Evolutionary conservation across 2,329 filamentous ascomycete genomes (phyloP).

Genomic region (Amauroascus niger): DNA sequence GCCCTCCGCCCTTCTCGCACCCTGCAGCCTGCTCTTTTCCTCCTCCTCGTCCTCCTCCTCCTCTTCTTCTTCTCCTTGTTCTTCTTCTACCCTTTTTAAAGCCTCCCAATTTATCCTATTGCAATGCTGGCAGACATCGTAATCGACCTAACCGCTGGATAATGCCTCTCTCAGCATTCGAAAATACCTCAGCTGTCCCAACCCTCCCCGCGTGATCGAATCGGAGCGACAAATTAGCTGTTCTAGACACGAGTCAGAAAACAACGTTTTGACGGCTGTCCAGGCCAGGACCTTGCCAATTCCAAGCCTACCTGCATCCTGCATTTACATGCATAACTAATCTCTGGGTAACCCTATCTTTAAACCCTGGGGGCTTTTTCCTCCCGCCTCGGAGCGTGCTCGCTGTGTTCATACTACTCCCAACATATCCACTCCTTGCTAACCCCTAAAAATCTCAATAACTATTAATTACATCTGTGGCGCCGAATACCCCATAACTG

Average conservation of each 20-base stretch:
- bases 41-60: too few species aligned
- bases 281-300: neutral
- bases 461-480: neutral
- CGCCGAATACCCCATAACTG: neutral
- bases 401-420: neutral
- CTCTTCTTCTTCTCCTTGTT: too few species aligned
- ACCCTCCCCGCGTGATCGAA: too few species aligned
- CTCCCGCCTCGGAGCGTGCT: neutral
- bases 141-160: too few species aligned
- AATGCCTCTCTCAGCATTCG: neutral
- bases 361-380: neutral
- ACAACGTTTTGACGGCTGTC: neutral
- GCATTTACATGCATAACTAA: slow-evolving; percentile 1
- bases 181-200: neutral
- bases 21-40: too few species aligned
- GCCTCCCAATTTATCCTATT: too few species aligned
- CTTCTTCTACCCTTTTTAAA: too few species aligned
- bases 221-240: too few species aligned
- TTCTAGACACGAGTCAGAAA: neutral
- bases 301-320: neutral
- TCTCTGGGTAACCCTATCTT: slow-evolving; percentile 1
- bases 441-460: neutral
- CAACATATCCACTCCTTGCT: neutral
- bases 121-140: too few species aligned
- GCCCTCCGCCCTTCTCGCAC: too few species aligned